Percentiles rank a stretch among this genome's conserved stretches.
Evolutionary conservation across 257 asterid genomes (phyloP).

Genomic region (Solanum chiquidenum): DNA sequence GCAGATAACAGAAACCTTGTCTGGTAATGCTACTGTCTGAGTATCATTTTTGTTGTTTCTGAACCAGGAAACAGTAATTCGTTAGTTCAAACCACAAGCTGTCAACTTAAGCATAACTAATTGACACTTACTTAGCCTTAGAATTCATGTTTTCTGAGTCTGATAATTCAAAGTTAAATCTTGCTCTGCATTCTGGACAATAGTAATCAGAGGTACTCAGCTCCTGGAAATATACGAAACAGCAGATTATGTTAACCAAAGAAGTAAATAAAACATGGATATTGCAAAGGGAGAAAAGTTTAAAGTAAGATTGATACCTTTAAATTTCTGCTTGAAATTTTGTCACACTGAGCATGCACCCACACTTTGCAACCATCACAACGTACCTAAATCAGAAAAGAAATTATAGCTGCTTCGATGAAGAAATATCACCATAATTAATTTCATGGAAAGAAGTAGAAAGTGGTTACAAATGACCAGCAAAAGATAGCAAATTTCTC

Average conservation of each 20-base stretch:
- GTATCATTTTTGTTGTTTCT: slow-evolving; percentile 60
- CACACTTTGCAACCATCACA: slow-evolving; percentile 97
- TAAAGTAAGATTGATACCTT: slow-evolving; percentile 38
- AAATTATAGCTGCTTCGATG: not conserved
- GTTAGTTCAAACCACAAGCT: slow-evolving; percentile 4
- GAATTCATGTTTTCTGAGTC: slow-evolving; percentile 63
- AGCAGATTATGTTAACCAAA: not conserved
- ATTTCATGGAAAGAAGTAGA: not conserved
- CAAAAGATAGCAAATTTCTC: slow-evolving; percentile 16
- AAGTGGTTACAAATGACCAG: not conserved
- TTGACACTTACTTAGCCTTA: slow-evolving; percentile 51
- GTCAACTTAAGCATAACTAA: not conserved
- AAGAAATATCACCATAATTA: not conserved
- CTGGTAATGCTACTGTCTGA: slow-evolving; percentile 38
- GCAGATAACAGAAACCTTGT: slow-evolving; percentile 80
- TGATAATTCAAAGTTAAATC: slow-evolving; percentile 88
- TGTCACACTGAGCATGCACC: slow-evolving; percentile 97
- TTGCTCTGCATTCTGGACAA: slow-evolving; percentile 98
- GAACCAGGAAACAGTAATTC: slow-evolving; percentile 20
- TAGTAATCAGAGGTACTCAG: slow-evolving; percentile 56
- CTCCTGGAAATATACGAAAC: slow-evolving; percentile 40
- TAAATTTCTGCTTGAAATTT: slow-evolving; percentile 35
- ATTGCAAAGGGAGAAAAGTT: not conserved
- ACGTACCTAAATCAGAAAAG: slow-evolving; percentile 41
- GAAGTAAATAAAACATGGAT: not conserved